These are phyloP conservation scores for Talaromyces islandicus DNA, from an alignment of 2,329 filamentous ascomycete genomes.

Conservation along the genomic window DNA sequence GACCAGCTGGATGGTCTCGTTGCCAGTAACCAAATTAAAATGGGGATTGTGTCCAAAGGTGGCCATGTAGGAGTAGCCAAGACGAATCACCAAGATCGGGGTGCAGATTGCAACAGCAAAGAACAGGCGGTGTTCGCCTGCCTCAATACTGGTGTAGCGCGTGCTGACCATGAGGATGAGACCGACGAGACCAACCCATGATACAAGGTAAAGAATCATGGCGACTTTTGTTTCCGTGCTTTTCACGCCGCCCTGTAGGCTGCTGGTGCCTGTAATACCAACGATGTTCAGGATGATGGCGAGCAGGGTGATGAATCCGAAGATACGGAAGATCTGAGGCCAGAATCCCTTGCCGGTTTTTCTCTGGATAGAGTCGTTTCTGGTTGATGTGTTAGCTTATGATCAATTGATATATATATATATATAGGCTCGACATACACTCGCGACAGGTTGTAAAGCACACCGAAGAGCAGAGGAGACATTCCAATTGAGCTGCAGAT, in stretches of 20 bases:
- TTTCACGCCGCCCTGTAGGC: conserved; percentile 21
- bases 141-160: conserved; percentile 18
- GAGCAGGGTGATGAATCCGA: conserved; percentile 24
- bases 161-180: conserved; percentile 25
- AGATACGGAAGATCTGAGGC: conserved; percentile 19
- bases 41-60: conserved; percentile 17
- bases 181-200: conserved; percentile 25
- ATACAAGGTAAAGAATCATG: conserved; percentile 30
- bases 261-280: conserved; percentile 32
- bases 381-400: conserved; percentile 1
- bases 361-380: conserved; percentile 19
- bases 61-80: conserved; percentile 24
- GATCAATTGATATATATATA: no score
- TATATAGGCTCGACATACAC: conserved; percentile 11
- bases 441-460: conserved; percentile 13
- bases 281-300: conserved; percentile 38
- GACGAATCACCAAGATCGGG: conserved; percentile 24
- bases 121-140: conserved; percentile 23
- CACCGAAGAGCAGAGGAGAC: conserved; percentile 14
- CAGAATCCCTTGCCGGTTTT: conserved; percentile 16
- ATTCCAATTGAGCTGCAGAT: conserved; percentile 17
- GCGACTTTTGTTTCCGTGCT: conserved; percentile 37
- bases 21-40: conserved; percentile 19
- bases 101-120: conserved; percentile 21
- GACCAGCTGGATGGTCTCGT: conserved; percentile 20